Evolutionary conservation across 148 eudicot species (phyloP).

Genomic region (Diospyros lotus): DNA sequence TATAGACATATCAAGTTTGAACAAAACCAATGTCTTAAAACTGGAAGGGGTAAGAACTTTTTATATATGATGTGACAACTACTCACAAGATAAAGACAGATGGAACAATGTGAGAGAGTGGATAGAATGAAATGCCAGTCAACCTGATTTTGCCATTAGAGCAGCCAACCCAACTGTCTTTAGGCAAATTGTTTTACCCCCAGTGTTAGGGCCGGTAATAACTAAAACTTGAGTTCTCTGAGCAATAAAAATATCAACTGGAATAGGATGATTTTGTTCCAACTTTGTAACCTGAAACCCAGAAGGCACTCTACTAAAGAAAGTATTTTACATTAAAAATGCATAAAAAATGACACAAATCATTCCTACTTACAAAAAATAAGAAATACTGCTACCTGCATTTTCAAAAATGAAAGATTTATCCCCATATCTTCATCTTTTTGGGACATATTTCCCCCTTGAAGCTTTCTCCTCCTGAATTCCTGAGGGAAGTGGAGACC

Average conservation of each 20-base stretch:
- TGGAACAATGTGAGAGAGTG: background rate
- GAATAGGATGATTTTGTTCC: constrained; percentile 66
- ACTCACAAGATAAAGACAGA: background rate
- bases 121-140: background rate
- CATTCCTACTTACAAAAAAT: background rate
- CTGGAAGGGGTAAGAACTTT: background rate
- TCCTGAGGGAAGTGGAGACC: constrained; percentile 43
- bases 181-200: constrained; percentile 93
- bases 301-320: constrained; percentile 6
- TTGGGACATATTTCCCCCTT: constrained; percentile 35
- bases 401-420: constrained; percentile 49
- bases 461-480: constrained; percentile 69
- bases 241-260: constrained; percentile 63
- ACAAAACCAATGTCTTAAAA: background rate
- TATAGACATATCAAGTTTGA: background rate
- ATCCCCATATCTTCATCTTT: constrained; percentile 35
- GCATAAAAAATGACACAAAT: background rate
- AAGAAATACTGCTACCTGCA: constrained; percentile 39
- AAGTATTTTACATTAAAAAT: background rate
- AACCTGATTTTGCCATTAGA: constrained; percentile 99
- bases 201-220: constrained; percentile 95
- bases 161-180: constrained; percentile 93
- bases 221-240: constrained; percentile 73
- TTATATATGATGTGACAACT: background rate
- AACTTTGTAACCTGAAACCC: constrained; percentile 56